phyloP scores from a whole-genome alignment of 257 asterid genomes.

The Plantago ovata region DNA sequence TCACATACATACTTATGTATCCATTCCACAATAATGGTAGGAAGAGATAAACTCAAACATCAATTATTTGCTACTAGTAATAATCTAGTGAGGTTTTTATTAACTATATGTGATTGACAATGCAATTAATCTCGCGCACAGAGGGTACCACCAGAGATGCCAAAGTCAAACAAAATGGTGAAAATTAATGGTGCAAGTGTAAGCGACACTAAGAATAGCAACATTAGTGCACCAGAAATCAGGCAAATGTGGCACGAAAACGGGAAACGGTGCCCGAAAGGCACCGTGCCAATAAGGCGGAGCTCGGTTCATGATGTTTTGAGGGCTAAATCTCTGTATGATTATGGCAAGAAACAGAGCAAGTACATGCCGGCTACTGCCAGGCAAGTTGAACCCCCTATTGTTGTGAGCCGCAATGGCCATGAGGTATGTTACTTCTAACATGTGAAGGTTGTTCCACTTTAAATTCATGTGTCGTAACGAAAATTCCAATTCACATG shows the following conservation, averaged over 20 bases:
- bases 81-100: no score
- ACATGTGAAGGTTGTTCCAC: no score
- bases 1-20: no score
- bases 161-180: constrained; percentile 40
- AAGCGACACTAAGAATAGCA: constrained; percentile 18
- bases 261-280: constrained; percentile 73
- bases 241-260: constrained; percentile 77
- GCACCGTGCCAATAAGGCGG: constrained; percentile 84
- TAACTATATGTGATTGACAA: no score
- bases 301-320: constrained; percentile 65
- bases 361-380: constrained; percentile 14
- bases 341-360: constrained; percentile 65
- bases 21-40: no score
- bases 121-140: no score
- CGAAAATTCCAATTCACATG: no score
- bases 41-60: no score
- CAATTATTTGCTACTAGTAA: no score
- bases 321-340: constrained; percentile 75
- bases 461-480: no score
- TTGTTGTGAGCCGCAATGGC: constrained; percentile 67
- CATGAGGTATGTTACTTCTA: constrained; percentile 63
- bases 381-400: constrained; percentile 68
- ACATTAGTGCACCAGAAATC: constrained; percentile 24
- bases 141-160: constrained; percentile 64
- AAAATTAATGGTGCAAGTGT: constrained; percentile 30